phyloP scores from a whole-genome alignment of 2,329 filamentous ascomycete species.

The Stemphylium vesicarium region DNA sequence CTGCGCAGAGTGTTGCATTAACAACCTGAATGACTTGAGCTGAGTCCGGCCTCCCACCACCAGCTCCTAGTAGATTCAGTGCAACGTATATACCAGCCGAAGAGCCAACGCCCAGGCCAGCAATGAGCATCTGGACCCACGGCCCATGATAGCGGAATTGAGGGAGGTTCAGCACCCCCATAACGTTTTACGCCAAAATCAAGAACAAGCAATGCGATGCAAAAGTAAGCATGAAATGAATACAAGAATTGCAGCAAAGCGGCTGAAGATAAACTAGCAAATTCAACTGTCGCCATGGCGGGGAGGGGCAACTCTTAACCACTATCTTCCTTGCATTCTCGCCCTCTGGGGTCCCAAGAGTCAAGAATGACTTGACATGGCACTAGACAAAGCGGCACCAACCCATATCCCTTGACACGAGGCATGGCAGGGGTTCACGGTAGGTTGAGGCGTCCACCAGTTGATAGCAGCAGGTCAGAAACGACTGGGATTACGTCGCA shows the following conservation, averaged over 20 bases:
- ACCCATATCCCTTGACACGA: neutral
- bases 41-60: slow-evolving; percentile 37
- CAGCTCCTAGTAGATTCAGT: slow-evolving; percentile 39
- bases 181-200: slow-evolving; percentile 10
- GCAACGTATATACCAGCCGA: slow-evolving; percentile 42
- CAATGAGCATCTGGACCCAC: slow-evolving; percentile 42
- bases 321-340: neutral
- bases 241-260: neutral
- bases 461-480: slow-evolving; percentile 6
- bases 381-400: neutral
- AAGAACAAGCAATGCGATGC: neutral
- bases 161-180: slow-evolving; percentile 33
- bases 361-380: slow-evolving; percentile 1
- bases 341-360: neutral
- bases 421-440: slow-evolving; percentile 6
- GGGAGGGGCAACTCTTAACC: slow-evolving; percentile 2
- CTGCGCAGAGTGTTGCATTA: slow-evolving; percentile 40
- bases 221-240: neutral
- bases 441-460: slow-evolving; percentile 4
- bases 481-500: neutral
- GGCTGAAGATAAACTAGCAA: neutral
- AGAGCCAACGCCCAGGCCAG: slow-evolving; percentile 37
- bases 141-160: slow-evolving; percentile 39
- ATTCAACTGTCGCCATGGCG: neutral
- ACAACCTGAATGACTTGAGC: slow-evolving; percentile 42